Evolutionary conservation across 345 rosid genomes (phyloP).

Genomic region (Dimocarpus longan): DNA sequence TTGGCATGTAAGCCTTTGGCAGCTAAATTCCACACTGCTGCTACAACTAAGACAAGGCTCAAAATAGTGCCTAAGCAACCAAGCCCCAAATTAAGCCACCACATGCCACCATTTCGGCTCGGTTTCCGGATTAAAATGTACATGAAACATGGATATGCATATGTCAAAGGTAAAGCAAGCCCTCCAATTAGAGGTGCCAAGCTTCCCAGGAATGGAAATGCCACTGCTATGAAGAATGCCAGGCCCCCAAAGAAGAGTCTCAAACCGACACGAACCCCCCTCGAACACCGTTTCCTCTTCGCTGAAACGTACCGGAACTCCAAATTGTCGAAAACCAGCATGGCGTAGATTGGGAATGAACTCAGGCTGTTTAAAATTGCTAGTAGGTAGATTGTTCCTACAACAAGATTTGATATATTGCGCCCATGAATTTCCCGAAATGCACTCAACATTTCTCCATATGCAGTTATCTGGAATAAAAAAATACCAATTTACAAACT

Average conservation of each 20-base stretch:
- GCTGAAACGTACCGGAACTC: constrained; percentile 31
- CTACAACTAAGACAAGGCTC: constrained; percentile 36
- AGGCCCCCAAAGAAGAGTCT: constrained; percentile 48
- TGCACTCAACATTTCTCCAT: constrained; percentile 41
- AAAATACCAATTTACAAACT: neutral
- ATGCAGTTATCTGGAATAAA: constrained; percentile 27
- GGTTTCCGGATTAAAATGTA: constrained; percentile 43
- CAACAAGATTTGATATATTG: constrained; percentile 27
- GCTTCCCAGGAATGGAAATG: constrained; percentile 52
- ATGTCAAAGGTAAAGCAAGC: constrained; percentile 42
- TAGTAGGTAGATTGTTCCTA: constrained; percentile 30
- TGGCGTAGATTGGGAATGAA: constrained; percentile 55
- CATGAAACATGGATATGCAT: constrained; percentile 62
- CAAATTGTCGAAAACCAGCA: constrained; percentile 59
- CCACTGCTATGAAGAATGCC: constrained; percentile 39
- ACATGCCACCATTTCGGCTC: neutral
- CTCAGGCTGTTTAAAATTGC: constrained; percentile 35
- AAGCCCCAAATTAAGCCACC: constrained; percentile 48
- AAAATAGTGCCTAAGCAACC: constrained; percentile 45
- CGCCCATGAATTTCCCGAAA: constrained; percentile 27
- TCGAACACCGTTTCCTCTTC: constrained; percentile 29
- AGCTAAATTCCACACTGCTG: constrained; percentile 41
- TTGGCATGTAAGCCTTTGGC: constrained; percentile 45
- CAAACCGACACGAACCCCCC: constrained; percentile 28
- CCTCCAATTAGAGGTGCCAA: constrained; percentile 50